Evolutionary conservation across 345 rosid genomes (phyloP).

Genomic region (Mercurialis annua): DNA sequence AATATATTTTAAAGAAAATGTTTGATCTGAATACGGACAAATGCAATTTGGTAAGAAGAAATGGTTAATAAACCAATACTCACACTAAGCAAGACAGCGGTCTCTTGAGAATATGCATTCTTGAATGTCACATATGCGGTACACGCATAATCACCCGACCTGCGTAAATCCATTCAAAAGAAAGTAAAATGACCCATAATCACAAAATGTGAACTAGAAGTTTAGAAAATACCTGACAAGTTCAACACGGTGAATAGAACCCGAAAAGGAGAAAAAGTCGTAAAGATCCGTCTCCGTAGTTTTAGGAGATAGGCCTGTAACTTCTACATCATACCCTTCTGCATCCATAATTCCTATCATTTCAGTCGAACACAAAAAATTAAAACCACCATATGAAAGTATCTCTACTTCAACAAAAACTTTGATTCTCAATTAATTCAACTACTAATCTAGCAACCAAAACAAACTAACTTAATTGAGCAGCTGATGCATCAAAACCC

Average conservation of each 20-base stretch:
- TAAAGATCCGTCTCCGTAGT: slow-evolving; percentile 57
- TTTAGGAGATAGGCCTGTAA: slow-evolving; percentile 64
- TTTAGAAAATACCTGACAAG: slow-evolving; percentile 49
- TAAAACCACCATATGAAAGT: too few species aligned
- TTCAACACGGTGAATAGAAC: slow-evolving; percentile 55
- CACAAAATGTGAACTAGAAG: background rate
- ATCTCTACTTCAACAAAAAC: too few species aligned
- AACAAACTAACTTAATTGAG: too few species aligned
- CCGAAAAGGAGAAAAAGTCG: slow-evolving; percentile 76
- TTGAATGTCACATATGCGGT: slow-evolving; percentile 77
- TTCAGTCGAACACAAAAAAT: too few species aligned
- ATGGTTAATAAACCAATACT: slow-evolving; percentile 15
- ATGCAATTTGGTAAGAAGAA: background rate
- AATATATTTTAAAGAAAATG: background rate
- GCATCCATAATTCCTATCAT: slow-evolving; percentile 46
- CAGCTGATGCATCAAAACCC: too few species aligned
- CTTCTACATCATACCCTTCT: slow-evolving; percentile 52
- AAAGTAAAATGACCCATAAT: slow-evolving; percentile 1
- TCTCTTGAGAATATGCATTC: slow-evolving; percentile 75
- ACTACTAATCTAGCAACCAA: too few species aligned
- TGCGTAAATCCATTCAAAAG: slow-evolving; percentile 15
- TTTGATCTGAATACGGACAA: background rate
- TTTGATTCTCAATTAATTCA: too few species aligned
- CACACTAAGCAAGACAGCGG: slow-evolving; percentile 77
- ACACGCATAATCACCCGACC: slow-evolving; percentile 47